Evolutionary conservation across 2,329 filamentous ascomycete genomes (phyloP), one percentile per base, ranked within the genome.

Genomic region (Curvularia hawaiiensis): DNA sequence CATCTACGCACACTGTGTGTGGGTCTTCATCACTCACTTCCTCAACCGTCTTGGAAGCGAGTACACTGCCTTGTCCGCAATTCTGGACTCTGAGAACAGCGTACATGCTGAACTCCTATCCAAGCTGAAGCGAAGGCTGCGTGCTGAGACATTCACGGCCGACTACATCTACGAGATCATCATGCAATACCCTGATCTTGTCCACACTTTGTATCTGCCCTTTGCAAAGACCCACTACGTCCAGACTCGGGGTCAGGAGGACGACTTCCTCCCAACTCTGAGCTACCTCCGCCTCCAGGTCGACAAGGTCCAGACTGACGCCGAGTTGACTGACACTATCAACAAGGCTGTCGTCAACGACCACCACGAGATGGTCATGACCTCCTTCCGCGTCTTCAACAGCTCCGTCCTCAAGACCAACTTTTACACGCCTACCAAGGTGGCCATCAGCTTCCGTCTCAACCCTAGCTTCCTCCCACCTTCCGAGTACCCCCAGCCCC

Each of bases 151-250:
- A 0, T 99, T 99, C 77, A 99, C 95, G 0, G 90, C 95, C 4
- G 94, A 97, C 73, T 99, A 99, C 80, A 98, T 99, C 68, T 87
- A 94, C 28, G 94, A 99, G 79, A 98, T 99, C 75, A 97, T 99
- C 79, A 88, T 89, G 75, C 89, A 89, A 50, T 95, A 98, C 76
- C 94, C 95, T 0, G 86, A 88, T 31, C 85, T 99, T 24, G 89
- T 99, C 54, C 90, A 94, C 64, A 87, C 89, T 24, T 81, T 98
- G 53, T 99, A 99, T 77, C 85, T 97, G 46, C 89, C 92, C 1
- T 99, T 99, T 76, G 95, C 95, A 60, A 92, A 86, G 73, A 87
- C 91, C 2, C 95, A 99, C 78, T 90, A 90, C 66, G 85, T 89
- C 22, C 86, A 89, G 72, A 88, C 85, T 24, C 79, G 84, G 49